Evolutionary conservation across 345 rosid species (phyloP).

Genomic region (Gossypium arboreum): DNA sequence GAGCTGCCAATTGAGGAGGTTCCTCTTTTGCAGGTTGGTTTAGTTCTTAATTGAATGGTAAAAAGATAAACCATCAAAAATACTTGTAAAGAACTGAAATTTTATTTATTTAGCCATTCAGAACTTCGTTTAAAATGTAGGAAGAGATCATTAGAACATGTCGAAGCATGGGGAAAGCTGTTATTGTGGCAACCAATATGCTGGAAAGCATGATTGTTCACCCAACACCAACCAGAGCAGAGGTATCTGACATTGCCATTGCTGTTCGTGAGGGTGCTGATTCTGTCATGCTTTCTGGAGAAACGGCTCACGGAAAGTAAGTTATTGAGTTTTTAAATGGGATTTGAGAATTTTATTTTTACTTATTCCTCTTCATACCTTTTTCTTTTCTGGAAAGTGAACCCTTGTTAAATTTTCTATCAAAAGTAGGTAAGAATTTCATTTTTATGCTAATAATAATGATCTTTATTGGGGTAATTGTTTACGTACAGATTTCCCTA

Average conservation of each 20-base stretch:
- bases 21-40: constrained; percentile 86
- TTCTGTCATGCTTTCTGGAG: constrained; percentile 98
- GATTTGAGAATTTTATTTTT: not conserved
- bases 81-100: constrained; percentile 10
- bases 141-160: constrained; percentile 81
- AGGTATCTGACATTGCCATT: constrained; percentile 80
- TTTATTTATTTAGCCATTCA: constrained; percentile 9
- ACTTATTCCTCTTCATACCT: not conserved
- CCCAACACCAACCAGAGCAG: constrained; percentile 97
- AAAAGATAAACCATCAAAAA: constrained; percentile 13
- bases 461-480: not conserved
- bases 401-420: not conserved
- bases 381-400: not conserved
- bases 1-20: constrained; percentile 99
- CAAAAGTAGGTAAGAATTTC: not conserved
- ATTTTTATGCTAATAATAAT: constrained; percentile 8
- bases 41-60: constrained; percentile 19
- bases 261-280: constrained; percentile 99
- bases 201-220: constrained; percentile 87
- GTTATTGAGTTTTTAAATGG: constrained; percentile 19
- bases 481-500: not conserved
- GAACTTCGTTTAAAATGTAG: constrained; percentile 34
- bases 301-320: constrained; percentile 92
- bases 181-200: constrained; percentile 98
- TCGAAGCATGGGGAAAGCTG: constrained; percentile 99